Conservation (phyloP, 805 yeast species). For the Wickerhamomyces chaumierensis region DNA sequence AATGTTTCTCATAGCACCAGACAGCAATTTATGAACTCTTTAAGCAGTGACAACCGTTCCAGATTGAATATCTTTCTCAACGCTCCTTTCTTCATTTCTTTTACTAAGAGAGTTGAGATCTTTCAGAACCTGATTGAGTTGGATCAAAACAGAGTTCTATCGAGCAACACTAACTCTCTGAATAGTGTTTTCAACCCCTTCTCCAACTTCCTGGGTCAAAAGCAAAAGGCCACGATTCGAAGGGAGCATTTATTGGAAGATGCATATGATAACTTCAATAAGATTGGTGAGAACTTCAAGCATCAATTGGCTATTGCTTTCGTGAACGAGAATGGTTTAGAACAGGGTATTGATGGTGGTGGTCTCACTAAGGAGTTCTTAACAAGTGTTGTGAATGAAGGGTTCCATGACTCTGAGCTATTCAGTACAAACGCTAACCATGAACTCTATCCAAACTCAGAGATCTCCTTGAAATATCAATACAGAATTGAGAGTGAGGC, state of each 20-base stretch:
- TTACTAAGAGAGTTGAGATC: conserved; percentile 59
- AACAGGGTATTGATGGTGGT: conserved; percentile 95
- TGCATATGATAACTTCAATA: conserved; percentile 51
- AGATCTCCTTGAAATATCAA: conserved; percentile 26
- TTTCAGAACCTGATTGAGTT: conserved; percentile 52
- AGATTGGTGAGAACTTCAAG: conserved; percentile 46
- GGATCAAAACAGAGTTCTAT: conserved; percentile 29
- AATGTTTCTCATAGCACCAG: no score
- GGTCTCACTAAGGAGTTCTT: conserved; percentile 89
- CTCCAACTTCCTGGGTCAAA: conserved; percentile 10
- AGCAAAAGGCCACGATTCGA: conserved; percentile 41
- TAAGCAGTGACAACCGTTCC: conserved; percentile 11
- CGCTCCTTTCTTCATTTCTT: conserved; percentile 73
- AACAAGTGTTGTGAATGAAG: conserved; percentile 60
- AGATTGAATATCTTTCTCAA: conserved; percentile 43
- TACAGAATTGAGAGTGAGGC: conserved; percentile 22
- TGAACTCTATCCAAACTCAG: conserved; percentile 68
- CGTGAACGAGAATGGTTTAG: conserved; percentile 60
- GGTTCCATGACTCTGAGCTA: conserved; percentile 32
- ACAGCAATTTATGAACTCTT: conserved; percentile 2
- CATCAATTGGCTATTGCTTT: conserved; percentile 52
- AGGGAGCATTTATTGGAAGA: conserved; percentile 67
- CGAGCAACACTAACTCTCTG: neutral
- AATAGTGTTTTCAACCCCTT: conserved; percentile 1
- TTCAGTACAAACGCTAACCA: conserved; percentile 38